Evolutionary conservation across 768 basidiomycete genomes (phyloP).

Genomic region (Lyophyllum decastes): DNA sequence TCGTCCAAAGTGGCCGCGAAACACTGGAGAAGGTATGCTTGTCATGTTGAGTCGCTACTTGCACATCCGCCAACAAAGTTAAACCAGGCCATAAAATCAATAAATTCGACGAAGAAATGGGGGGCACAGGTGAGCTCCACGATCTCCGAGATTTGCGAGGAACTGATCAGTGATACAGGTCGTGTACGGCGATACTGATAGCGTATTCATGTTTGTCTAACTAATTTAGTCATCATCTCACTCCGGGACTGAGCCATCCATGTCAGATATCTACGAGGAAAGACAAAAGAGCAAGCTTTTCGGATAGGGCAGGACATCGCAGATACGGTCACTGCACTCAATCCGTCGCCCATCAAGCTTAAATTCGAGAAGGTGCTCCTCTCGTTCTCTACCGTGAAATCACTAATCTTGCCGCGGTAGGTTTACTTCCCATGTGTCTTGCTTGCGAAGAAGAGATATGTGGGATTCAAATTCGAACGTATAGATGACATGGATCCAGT

Average conservation of each 20-base stretch:
- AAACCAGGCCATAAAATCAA: constrained; percentile 75
- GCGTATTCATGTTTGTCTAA: constrained; percentile 72
- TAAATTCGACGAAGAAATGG: constrained; percentile 82
- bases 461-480: constrained; percentile 93
- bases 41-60: neutral
- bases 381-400: neutral
- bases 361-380: constrained; percentile 91
- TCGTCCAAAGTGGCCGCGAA: constrained; percentile 95
- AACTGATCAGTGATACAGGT: constrained; percentile 42
- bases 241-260: neutral
- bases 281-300: constrained; percentile 93
- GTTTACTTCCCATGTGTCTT: constrained; percentile 94
- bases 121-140: constrained; percentile 56
- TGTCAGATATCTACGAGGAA: constrained; percentile 73
- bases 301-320: constrained; percentile 92
- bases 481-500: constrained; percentile 75
- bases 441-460: constrained; percentile 98
- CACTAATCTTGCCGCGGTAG: constrained; percentile 38
- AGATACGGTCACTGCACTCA: constrained; percentile 79
- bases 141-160: neutral
- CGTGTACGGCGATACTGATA: constrained; percentile 98
- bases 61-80: neutral
- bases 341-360: constrained; percentile 90
- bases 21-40: constrained; percentile 82
- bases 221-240: neutral